Conservation (phyloP, 192 early-diverging fungal genomes). For the Coemansia umbellata region DNA sequence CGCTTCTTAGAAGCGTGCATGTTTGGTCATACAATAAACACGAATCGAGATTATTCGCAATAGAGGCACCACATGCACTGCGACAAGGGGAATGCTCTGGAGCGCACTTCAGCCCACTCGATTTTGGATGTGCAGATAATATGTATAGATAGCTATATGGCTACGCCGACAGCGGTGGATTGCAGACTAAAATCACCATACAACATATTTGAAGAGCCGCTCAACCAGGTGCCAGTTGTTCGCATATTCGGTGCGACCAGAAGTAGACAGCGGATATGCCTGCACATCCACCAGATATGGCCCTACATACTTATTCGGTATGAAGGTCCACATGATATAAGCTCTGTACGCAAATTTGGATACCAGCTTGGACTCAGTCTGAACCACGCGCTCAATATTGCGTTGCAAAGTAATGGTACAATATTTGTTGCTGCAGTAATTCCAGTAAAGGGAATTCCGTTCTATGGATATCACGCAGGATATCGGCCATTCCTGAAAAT, state of each 20-base stretch:
- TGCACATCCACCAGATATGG: constrained; percentile 81
- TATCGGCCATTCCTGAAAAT: constrained; percentile 77
- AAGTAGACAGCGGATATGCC: constrained; percentile 66
- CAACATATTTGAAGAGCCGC: constrained; percentile 27
- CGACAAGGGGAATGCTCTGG: too few species aligned
- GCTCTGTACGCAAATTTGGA: constrained; percentile 23
- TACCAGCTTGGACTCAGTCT: constrained; percentile 50
- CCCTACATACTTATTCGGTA: constrained; percentile 85
- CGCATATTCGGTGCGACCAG: constrained; percentile 76
- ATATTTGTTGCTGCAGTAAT: constrained; percentile 61
- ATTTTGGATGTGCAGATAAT: constrained; percentile 54
- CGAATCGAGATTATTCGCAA: too few species aligned
- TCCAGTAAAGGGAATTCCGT: constrained; percentile 74
- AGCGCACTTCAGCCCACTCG: constrained; percentile 3
- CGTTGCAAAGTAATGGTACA: constrained; percentile 22
- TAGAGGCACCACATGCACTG: too few species aligned
- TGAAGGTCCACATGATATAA: constrained; percentile 8
- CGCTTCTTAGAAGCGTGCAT: too few species aligned
- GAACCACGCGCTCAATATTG: constrained; percentile 64
- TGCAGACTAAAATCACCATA: constrained; percentile 24
- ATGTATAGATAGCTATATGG: constrained; percentile 62
- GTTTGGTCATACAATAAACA: too few species aligned
- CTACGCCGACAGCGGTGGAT: constrained; percentile 16
- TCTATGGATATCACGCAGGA: constrained; percentile 79
- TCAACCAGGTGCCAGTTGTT: constrained; percentile 54